Evolutionary conservation across 495 filamentous ascomycete genomes (phyloP).

Genomic region (Penicillium bovifimosum): DNA sequence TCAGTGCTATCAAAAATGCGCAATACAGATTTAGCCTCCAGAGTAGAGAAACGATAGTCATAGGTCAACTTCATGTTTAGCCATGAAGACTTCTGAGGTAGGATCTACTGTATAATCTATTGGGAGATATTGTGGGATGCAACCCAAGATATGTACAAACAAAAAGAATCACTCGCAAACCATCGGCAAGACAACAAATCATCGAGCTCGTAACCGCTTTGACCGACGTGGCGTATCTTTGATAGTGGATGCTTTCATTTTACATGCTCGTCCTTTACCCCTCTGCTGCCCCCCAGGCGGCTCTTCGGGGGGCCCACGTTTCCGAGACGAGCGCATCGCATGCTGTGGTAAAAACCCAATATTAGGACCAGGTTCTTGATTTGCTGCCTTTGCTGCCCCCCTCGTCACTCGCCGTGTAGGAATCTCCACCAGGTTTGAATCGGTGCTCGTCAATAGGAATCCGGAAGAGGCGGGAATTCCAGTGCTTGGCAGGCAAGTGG

Average conservation of each 20-base stretch:
- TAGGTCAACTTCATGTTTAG: no score
- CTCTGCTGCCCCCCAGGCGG: neutral
- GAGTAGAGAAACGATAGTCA: no score
- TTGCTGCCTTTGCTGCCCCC: slow-evolving; percentile 12
- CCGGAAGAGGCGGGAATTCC: no score
- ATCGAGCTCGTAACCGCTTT: slow-evolving; percentile 8
- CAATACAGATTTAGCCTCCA: no score
- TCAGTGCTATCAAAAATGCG: no score
- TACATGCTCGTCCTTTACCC: slow-evolving; percentile 1
- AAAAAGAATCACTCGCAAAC: no score
- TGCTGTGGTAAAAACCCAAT: slow-evolving; percentile 5
- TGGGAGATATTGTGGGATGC: no score
- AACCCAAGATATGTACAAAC: no score
- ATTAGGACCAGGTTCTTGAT: slow-evolving; percentile 6
- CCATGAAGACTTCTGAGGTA: no score
- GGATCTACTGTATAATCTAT: no score
- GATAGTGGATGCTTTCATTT: slow-evolving; percentile 4
- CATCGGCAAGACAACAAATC: neutral
- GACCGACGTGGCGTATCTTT: slow-evolving; percentile 4
- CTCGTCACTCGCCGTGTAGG: slow-evolving; percentile 11
- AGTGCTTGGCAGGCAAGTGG: no score
- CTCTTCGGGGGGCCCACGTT: slow-evolving; percentile 2
- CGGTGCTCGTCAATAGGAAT: no score
- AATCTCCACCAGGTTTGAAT: slow-evolving; percentile 8
- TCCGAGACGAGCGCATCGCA: slow-evolving; percentile 11